Conservation (phyloP, 75 land plant species). For the Adiantum capillusveneris region DNA sequence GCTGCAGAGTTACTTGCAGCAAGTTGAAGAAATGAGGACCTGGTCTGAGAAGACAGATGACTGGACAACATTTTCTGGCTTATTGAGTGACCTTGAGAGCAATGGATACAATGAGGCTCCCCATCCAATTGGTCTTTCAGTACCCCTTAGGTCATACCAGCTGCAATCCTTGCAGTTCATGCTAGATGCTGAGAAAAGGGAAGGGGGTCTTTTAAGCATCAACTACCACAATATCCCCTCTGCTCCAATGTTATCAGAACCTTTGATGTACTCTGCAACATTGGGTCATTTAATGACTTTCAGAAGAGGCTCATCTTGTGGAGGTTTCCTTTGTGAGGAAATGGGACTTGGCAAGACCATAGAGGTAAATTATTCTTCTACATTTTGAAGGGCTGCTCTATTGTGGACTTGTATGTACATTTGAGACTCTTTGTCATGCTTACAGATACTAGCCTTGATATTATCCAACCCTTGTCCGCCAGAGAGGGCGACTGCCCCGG, state of each 20-base stretch:
- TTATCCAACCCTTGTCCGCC: conserved; percentile 37
- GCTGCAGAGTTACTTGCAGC: conserved; percentile 13
- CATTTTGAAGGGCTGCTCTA: background rate
- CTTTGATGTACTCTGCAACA: conserved; percentile 25
- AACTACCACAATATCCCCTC: conserved; percentile 26
- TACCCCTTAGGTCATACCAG: conserved; percentile 39
- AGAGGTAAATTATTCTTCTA: conserved; percentile 16
- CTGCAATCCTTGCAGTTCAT: conserved; percentile 41
- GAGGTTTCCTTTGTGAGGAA: conserved; percentile 42
- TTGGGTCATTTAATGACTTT: conserved; percentile 24
- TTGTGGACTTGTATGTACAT: background rate
- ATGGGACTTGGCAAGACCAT: conserved; percentile 45
- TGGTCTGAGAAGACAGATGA: conserved; percentile 28
- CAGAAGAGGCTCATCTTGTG: conserved; percentile 10
- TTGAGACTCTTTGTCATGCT: background rate
- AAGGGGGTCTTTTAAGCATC: conserved; percentile 34
- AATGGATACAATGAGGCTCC: conserved; percentile 26
- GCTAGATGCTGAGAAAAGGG: conserved; percentile 34
- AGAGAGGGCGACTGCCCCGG: conserved; percentile 14
- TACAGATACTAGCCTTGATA: conserved; percentile 36
- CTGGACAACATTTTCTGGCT: conserved; percentile 32
- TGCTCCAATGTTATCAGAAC: background rate
- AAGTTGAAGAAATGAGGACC: conserved; percentile 31
- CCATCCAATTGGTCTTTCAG: conserved; percentile 32
- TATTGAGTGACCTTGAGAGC: conserved; percentile 33